Evolutionary conservation across 148 eudicot genomes (phyloP).

Genomic region (Fallopia convolvulus): DNA sequence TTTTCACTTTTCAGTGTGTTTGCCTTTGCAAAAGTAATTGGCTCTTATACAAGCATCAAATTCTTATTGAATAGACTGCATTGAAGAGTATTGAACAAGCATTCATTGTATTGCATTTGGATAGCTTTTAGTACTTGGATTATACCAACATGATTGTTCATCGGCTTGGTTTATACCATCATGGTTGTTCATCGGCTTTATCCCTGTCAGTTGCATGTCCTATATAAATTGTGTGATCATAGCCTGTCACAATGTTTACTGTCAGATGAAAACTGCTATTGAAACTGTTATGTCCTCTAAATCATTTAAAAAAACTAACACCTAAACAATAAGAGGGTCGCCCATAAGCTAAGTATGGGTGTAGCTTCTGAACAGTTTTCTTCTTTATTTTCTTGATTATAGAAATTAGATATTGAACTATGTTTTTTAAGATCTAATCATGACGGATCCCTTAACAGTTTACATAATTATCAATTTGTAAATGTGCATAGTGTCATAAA

Average conservation of each 20-base stretch:
- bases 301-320: background rate
- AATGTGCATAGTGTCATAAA: background rate
- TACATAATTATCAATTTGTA: background rate
- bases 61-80: background rate
- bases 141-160: background rate
- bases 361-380: background rate
- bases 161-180: background rate
- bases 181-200: background rate
- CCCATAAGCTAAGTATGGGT: background rate
- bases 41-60: background rate
- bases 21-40: background rate
- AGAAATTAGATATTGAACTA: background rate
- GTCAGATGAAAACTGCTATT: background rate
- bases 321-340: background rate
- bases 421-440: background rate
- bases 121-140: background rate
- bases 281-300: background rate
- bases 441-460: background rate
- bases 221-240: background rate
- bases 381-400: background rate
- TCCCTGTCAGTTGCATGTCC: background rate
- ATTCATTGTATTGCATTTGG: background rate
- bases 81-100: background rate
- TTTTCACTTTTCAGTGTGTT: constrained; percentile 22
- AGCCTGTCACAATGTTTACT: background rate